Evolutionary conservation across 202 grass and related monocot genomes (phyloP).

Genomic region (Alloteropsis angusta): DNA sequence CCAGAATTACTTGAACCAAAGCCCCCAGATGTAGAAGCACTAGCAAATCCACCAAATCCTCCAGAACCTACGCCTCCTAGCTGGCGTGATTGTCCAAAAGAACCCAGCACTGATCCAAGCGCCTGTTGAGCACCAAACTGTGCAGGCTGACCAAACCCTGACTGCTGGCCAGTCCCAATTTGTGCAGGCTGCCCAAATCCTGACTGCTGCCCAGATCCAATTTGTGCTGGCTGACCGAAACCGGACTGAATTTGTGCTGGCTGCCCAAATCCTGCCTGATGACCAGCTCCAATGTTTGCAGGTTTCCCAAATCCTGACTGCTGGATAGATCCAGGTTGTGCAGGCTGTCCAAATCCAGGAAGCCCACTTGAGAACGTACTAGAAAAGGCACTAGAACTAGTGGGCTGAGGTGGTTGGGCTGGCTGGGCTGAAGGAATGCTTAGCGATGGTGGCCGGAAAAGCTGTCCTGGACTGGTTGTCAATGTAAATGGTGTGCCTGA

Average conservation of each 20-base stretch:
- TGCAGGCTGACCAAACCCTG: constrained; percentile 58
- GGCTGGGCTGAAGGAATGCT: constrained; percentile 72
- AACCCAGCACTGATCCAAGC: constrained; percentile 74
- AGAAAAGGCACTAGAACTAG: constrained; percentile 58
- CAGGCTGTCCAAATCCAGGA: constrained; percentile 71
- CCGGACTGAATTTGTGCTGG: constrained; percentile 56
- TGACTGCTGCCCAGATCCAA: constrained; percentile 33
- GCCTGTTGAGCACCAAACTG: constrained; percentile 80
- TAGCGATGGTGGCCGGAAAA: constrained; percentile 75
- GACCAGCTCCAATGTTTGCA: constrained; percentile 51
- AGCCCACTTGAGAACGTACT: constrained; percentile 51
- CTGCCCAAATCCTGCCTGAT: constrained; percentile 65
- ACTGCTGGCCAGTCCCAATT: constrained; percentile 43
- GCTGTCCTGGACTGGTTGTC: constrained; percentile 55
- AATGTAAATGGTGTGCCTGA: constrained; percentile 37
- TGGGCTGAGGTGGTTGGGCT: constrained; percentile 48
- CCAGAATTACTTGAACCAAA: constrained; percentile 56
- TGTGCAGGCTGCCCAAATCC: constrained; percentile 79
- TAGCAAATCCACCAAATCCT: constrained; percentile 54
- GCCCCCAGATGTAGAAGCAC: constrained; percentile 45
- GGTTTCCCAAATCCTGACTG: constrained; percentile 55
- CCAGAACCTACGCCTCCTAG: constrained; percentile 51
- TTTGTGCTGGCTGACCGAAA: constrained; percentile 68
- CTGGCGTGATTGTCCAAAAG: constrained; percentile 91
- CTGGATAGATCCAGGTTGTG: constrained; percentile 48